Conservation (phyloP, 257 asterid genomes). For the Gynochthodes officinalis region DNA sequence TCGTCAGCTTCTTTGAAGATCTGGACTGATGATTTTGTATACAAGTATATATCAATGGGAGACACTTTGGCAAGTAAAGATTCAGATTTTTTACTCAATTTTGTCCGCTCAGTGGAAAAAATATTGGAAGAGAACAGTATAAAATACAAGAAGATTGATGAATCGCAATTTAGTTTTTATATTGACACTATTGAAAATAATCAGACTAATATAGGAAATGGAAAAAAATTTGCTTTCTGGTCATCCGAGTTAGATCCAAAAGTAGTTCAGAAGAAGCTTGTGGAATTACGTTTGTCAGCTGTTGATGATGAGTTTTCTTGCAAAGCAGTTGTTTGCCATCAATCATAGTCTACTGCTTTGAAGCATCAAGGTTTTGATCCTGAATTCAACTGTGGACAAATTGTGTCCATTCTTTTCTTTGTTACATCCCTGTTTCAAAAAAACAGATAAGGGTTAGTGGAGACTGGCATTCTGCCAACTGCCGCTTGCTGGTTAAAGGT, state of each 20-base stretch:
- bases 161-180: slow-evolving; percentile 42
- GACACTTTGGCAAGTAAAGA: slow-evolving; percentile 30
- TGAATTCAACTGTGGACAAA: background rate
- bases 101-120: slow-evolving; percentile 48
- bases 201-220: slow-evolving; percentile 27
- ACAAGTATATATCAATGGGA: slow-evolving; percentile 34
- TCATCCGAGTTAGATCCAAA: slow-evolving; percentile 40
- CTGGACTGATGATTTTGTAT: slow-evolving; percentile 45
- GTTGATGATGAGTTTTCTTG: slow-evolving; percentile 74
- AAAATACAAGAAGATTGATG: slow-evolving; percentile 45
- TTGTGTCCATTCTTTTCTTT: background rate
- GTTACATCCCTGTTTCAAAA: slow-evolving; percentile 1
- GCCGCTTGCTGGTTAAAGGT: background rate
- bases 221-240: slow-evolving; percentile 54
- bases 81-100: slow-evolving; percentile 32
- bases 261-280: slow-evolving; percentile 51
- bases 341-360: slow-evolving; percentile 31
- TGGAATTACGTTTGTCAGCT: slow-evolving; percentile 48
- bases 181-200: slow-evolving; percentile 30
- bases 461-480: background rate
- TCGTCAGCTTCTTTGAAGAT: slow-evolving; percentile 47
- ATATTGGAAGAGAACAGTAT: slow-evolving; percentile 41
- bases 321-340: slow-evolving; percentile 71
- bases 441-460: background rate
- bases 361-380: background rate